Evolutionary conservation across 106 monocot species (phyloP).

Genomic region (Dioscorea alata): DNA sequence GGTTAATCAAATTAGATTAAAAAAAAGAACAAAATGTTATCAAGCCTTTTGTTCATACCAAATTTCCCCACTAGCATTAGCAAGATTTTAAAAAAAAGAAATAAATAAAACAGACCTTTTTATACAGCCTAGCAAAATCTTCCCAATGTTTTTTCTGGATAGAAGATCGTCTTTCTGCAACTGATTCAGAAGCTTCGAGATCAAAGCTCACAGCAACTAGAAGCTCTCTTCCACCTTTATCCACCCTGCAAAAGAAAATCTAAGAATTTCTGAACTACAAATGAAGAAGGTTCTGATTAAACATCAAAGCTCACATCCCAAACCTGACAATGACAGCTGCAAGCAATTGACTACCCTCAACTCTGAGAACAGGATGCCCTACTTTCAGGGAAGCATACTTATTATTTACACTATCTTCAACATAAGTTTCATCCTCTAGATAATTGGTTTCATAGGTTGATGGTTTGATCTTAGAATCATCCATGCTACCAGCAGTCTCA

Average conservation of each 20-base stretch:
- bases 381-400: constrained; percentile 72
- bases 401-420: constrained; percentile 32
- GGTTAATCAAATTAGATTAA: too few species aligned
- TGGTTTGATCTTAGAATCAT: constrained; percentile 29
- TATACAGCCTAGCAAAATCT: constrained; percentile 78
- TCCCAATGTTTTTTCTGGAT: constrained; percentile 73
- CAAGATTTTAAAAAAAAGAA: neutral
- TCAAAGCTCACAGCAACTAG: constrained; percentile 91
- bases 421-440: constrained; percentile 40
- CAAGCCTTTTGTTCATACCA: too few species aligned
- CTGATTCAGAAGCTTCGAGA: constrained; percentile 78
- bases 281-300: neutral
- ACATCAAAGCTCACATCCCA: neutral
- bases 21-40: too few species aligned
- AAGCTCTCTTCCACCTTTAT: constrained; percentile 79
- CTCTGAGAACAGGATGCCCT: constrained; percentile 86
- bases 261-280: neutral
- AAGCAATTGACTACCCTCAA: constrained; percentile 87
- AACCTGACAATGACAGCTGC: constrained; percentile 84
- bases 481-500: constrained; percentile 7
- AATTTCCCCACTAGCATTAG: too few species aligned
- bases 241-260: constrained; percentile 42
- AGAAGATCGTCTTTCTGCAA: constrained; percentile 72
- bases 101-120: constrained; percentile 41
- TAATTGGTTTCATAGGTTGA: constrained; percentile 36